Evolutionary conservation across 768 basidiomycete genomes (phyloP), one percentile per base, ranked within the genome.

Genomic region (Erythrobasidium yunnanense): DNA sequence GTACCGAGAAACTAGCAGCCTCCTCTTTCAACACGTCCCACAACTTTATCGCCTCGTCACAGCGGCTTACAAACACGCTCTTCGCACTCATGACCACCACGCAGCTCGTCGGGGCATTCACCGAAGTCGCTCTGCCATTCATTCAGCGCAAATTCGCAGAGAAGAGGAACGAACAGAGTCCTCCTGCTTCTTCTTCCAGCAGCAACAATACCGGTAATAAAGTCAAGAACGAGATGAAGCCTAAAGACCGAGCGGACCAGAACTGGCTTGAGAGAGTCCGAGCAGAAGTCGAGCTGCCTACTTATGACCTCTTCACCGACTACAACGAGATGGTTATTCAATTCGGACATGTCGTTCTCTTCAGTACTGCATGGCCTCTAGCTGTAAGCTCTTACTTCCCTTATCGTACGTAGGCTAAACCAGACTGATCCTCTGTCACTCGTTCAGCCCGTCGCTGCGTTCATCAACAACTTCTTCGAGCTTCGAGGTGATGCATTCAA

Each of bases 401-500:
- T n/a, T n/a, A n/a, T n/a, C n/a, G n/a, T n/a, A n/a, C n/a, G n/a
- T n/a, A n/a, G n/a, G n/a, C n/a, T n/a, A n/a, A n/a, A n/a, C n/a
- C n/a, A n/a, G n/a, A n/a, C n/a, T n/a, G n/a, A n/a, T n/a, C n/a
- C n/a, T n/a, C n/a, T n/a, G n/a, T n/a, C n/a, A n/a, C n/a, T n/a
- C n/a, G n/a, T n/a, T n/a, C 30, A 55, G 54, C 85, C 90, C 79
- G 82, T 85, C 7, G 88, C 90, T 82, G 86, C 90, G 0, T 80
- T 93, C 22, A 71, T 95, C 52, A 99, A 97, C 80, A 96, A 99
- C 76, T 82, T 78, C 54, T 77, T 97, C 67, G 93, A 99, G 78
- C 78, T 90, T 3, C 85, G 91, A 18, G 88, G 86, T 1, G 93
- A 99, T 73, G 95, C 95, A 3, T 87, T 93, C 81, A 96, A 97